phyloP scores from a whole-genome alignment of 192 early-diverging fungal species.

The Gryganskiella cystojenkinii region DNA sequence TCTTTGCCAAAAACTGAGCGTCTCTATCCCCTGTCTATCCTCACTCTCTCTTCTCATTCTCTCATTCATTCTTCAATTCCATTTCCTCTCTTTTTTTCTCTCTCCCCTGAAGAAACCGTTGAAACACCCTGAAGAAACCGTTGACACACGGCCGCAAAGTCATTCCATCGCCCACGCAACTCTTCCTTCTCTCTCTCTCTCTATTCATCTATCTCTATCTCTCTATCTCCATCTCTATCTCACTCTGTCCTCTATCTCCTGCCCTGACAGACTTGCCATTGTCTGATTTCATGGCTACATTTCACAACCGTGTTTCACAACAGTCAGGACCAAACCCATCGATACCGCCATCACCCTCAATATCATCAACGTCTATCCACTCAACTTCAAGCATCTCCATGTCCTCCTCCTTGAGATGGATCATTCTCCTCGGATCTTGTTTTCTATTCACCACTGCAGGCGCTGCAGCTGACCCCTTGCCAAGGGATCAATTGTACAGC shows the following conservation, averaged over 20 bases:
- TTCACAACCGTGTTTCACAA: too few species aligned
- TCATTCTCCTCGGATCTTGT: constrained; percentile 13
- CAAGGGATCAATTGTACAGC: constrained; percentile 31
- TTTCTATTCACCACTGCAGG: constrained; percentile 11
- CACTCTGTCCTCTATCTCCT: neutral
- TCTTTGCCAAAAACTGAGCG: too few species aligned
- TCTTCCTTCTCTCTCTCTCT: neutral
- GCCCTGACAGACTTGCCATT: neutral
- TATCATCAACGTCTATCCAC: too few species aligned
- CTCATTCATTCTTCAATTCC: neutral
- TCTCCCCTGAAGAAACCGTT: too few species aligned
- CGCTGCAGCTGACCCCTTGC: constrained; percentile 15
- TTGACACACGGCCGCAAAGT: too few species aligned
- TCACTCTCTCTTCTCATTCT: neutral
- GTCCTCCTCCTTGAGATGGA: neutral
- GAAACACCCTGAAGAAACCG: too few species aligned
- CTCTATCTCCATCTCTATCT: neutral
- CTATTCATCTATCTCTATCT: neutral
- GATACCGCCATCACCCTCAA: neutral
- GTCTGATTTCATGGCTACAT: neutral
- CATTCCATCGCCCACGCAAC: neutral
- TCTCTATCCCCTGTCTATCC: neutral
- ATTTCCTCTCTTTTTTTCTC: neutral
- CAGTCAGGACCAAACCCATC: neutral
- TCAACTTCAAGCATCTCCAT: too few species aligned